Evolutionary conservation across 257 asterid species (phyloP).

Genomic region (Nicotiana tomentosiformis): DNA sequence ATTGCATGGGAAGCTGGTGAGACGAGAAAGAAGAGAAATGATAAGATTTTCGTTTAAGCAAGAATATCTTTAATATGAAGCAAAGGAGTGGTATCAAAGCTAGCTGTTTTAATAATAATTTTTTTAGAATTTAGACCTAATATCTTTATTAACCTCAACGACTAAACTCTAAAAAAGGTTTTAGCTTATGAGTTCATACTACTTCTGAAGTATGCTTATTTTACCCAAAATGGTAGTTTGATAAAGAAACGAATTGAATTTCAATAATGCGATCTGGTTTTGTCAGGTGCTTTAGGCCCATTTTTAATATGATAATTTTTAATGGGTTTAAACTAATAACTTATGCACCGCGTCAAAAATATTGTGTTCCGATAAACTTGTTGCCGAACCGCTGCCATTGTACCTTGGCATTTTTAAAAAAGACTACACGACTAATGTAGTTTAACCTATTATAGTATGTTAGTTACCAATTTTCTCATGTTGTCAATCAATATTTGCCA

Average conservation of each 20-base stretch:
- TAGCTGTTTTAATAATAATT: not conserved
- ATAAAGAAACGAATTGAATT: not conserved
- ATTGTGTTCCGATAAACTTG: no score
- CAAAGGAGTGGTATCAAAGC: slow-evolving; percentile 30
- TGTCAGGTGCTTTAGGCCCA: not conserved
- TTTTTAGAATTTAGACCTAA: not conserved
- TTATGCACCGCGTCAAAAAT: no score
- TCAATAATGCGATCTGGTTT: not conserved
- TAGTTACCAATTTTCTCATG: no score
- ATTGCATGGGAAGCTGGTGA: slow-evolving; percentile 23
- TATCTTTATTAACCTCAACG: not conserved
- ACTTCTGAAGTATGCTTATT: not conserved
- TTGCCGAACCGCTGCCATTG: no score
- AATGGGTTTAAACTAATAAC: not conserved
- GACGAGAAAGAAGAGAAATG: slow-evolving; percentile 32
- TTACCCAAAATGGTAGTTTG: not conserved
- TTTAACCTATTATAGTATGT: no score
- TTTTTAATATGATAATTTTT: not conserved
- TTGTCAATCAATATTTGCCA: no score
- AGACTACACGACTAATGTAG: no score
- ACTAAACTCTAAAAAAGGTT: not conserved
- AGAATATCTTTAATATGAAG: slow-evolving; percentile 73
- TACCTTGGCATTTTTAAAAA: no score
- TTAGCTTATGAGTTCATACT: not conserved
- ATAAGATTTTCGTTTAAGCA: slow-evolving; percentile 45